Conservation (phyloP, 345 rosid species). For the Citrus reticulata region DNA sequence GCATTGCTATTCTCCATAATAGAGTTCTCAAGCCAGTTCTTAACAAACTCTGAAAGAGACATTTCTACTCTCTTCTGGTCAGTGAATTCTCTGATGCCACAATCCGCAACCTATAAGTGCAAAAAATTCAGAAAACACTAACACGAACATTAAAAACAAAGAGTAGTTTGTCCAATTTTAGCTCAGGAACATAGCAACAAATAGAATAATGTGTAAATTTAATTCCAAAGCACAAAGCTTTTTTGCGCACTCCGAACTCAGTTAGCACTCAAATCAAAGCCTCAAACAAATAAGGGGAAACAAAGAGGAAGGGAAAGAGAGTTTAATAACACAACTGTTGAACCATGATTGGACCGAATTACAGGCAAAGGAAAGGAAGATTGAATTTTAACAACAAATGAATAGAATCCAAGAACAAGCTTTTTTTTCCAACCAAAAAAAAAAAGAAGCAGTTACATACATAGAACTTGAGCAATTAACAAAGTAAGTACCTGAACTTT, state of each 20-base stretch:
- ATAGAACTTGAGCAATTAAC: background rate
- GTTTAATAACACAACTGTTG: background rate
- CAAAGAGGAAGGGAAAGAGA: background rate
- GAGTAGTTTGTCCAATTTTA: background rate
- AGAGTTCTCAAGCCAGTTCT: slow-evolving; percentile 40
- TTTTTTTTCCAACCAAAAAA: background rate
- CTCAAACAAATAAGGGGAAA: background rate
- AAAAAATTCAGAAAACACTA: background rate
- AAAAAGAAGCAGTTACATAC: background rate
- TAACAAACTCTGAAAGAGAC: slow-evolving; percentile 66
- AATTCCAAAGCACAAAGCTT: background rate
- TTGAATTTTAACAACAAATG: background rate
- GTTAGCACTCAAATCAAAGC: no score
- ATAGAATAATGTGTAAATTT: background rate
- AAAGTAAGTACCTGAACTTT: slow-evolving; percentile 62
- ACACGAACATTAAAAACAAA: background rate
- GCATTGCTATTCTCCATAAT: slow-evolving; percentile 4
- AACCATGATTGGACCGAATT: background rate
- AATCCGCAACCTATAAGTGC: slow-evolving; percentile 68
- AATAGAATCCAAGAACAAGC: no score
- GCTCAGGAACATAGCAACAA: background rate
- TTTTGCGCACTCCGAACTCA: background rate
- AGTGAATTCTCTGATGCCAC: slow-evolving; percentile 66
- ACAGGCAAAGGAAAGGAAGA: background rate
- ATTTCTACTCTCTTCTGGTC: slow-evolving; percentile 87